Evolutionary conservation across 2,329 filamentous ascomycete species (phyloP).

Genomic region (Trichoderma afroharzianum): DNA sequence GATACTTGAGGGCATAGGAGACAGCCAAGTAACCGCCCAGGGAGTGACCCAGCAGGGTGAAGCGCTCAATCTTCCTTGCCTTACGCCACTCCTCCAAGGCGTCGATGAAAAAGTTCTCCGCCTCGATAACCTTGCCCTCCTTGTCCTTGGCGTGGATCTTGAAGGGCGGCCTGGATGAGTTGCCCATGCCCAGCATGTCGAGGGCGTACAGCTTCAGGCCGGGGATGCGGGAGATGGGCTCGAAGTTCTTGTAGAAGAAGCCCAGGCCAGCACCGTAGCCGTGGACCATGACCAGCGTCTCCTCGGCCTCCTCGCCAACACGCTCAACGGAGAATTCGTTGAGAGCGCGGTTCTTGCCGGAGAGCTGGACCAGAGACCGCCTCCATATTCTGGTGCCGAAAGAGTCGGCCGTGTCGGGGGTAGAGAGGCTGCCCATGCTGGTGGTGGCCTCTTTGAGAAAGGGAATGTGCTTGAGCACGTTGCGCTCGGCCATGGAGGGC

Average conservation of each 20-base stretch:
- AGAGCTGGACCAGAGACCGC: slow-evolving; percentile 76
- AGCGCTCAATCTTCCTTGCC: slow-evolving; percentile 82
- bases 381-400: slow-evolving; percentile 81
- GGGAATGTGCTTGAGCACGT: slow-evolving; percentile 81
- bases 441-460: slow-evolving; percentile 74
- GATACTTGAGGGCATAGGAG: slow-evolving; percentile 94
- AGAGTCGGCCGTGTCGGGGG: slow-evolving; percentile 61
- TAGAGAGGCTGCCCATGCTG: slow-evolving; percentile 49
- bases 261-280: slow-evolving; percentile 94
- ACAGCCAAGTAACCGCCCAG: slow-evolving; percentile 93
- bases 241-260: slow-evolving; percentile 98
- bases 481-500: slow-evolving; percentile 79
- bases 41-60: slow-evolving; percentile 90
- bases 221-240: slow-evolving; percentile 70
- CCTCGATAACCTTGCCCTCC: slow-evolving; percentile 77
- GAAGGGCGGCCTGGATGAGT: slow-evolving; percentile 80
- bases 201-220: slow-evolving; percentile 91
- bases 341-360: slow-evolving; percentile 79
- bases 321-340: slow-evolving; percentile 94
- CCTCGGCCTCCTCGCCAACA: slow-evolving; percentile 70
- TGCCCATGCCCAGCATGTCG: slow-evolving; percentile 94
- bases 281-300: slow-evolving; percentile 92
- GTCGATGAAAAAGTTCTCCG: slow-evolving; percentile 94
- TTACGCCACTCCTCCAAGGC: slow-evolving; percentile 94
- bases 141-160: slow-evolving; percentile 78